Conservation (phyloP, 2,329 filamentous ascomycete species). For the Xylaria sp. region DNA sequence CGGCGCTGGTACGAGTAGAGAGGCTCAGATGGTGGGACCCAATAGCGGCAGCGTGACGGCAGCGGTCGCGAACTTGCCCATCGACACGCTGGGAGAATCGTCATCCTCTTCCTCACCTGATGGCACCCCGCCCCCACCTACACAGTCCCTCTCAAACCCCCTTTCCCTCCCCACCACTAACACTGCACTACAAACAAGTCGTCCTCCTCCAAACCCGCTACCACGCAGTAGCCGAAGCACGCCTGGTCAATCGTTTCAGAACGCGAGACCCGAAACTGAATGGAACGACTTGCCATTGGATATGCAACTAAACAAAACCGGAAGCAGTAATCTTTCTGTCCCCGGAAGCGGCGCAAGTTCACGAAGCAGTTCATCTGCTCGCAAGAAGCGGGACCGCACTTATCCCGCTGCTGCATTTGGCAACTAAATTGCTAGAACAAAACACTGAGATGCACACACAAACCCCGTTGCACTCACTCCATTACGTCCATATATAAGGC, state of each 20-base stretch:
- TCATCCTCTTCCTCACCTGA: conserved; percentile 15
- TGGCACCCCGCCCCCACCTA: conserved; percentile 13
- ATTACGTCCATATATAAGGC: background rate
- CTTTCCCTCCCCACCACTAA: conserved; percentile 19
- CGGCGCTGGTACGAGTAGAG: background rate
- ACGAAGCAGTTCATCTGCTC: conserved; percentile 58
- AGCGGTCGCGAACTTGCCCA: conserved; percentile 38
- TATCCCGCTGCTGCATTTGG: conserved; percentile 69
- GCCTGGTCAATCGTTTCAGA: conserved; percentile 59
- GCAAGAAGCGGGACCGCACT: conserved; percentile 64
- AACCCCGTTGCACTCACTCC: background rate
- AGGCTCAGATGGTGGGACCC: background rate
- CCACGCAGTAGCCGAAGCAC: conserved; percentile 33
- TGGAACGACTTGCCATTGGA: conserved; percentile 71
- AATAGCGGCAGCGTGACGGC: conserved; percentile 39
- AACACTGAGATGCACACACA: background rate
- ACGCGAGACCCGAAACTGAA: conserved; percentile 61
- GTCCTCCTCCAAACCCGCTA: conserved; percentile 31
- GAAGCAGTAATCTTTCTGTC: conserved; percentile 25
- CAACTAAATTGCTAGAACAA: conserved; percentile 38
- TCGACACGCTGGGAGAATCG: conserved; percentile 1
- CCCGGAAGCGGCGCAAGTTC: conserved; percentile 55
- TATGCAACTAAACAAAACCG: conserved; percentile 47
- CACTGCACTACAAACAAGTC: conserved; percentile 8
- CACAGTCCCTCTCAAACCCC: background rate